A percentile compares a stretch with the other conserved stretches of the same genome.
Conservation (phyloP, 2,329 filamentous ascomycete species). For the Apiospora arundinis region DNA sequence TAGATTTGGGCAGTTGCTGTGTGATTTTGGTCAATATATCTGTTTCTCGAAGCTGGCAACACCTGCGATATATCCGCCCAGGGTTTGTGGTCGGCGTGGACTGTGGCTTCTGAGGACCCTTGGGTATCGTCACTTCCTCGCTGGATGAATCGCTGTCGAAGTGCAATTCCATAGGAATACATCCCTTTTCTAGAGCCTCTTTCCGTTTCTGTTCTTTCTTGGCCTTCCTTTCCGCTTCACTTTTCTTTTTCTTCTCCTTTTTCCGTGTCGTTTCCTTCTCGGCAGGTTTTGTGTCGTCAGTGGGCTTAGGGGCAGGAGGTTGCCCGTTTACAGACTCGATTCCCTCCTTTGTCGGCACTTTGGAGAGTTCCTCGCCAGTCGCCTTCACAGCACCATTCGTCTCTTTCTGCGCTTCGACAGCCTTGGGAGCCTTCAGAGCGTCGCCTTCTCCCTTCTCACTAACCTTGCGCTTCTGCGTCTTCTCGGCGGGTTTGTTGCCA, state of each 20-base stretch:
- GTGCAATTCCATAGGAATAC: slow-evolving; percentile 82
- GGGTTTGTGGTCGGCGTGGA: slow-evolving; percentile 86
- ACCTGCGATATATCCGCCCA: slow-evolving; percentile 88
- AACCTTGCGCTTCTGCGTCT: slow-evolving; percentile 67
- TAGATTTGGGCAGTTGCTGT: slow-evolving; percentile 78
- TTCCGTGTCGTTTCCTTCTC: slow-evolving; percentile 67
- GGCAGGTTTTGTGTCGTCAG: slow-evolving; percentile 37
- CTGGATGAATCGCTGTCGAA: slow-evolving; percentile 69
- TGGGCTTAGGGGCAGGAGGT: slow-evolving; percentile 32
- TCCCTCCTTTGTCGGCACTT: slow-evolving; percentile 41
- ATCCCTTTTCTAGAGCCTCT: slow-evolving; percentile 86
- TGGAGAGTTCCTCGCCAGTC: slow-evolving; percentile 46
- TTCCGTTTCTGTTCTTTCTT: slow-evolving; percentile 87
- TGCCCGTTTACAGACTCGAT: neutral
- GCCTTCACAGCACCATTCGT: slow-evolving; percentile 50
- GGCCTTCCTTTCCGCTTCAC: slow-evolving; percentile 90
- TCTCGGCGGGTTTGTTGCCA: slow-evolving; percentile 57
- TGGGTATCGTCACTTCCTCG: slow-evolving; percentile 39
- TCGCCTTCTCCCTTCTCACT: slow-evolving; percentile 77
- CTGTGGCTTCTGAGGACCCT: slow-evolving; percentile 57
- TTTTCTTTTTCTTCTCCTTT: slow-evolving; percentile 95
- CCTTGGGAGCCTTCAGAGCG: slow-evolving; percentile 71
- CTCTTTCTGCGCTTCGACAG: slow-evolving; percentile 64
- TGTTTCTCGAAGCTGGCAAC: slow-evolving; percentile 92
- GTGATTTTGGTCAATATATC: slow-evolving; percentile 91